Percentiles rank a stretch among this genome's conserved stretches.
Conservation (phyloP, 495 filamentous ascomycete species). For the Immersiella caudata region DNA sequence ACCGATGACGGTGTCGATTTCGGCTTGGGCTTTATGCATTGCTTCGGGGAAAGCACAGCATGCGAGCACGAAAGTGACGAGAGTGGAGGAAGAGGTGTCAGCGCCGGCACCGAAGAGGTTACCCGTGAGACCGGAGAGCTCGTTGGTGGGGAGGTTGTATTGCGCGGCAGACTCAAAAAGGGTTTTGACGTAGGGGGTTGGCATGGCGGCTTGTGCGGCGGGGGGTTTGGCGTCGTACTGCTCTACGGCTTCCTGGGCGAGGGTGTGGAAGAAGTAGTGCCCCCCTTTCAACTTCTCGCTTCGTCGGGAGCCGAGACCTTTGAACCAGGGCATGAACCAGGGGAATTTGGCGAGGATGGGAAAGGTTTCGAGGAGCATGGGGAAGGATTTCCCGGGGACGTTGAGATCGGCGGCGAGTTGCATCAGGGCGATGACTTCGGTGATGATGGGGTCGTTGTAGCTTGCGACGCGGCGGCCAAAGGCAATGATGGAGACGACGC, state of each 20-base stretch:
- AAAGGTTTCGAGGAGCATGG: constrained; percentile 64
- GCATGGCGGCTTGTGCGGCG: constrained; percentile 46
- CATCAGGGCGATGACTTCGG: constrained; percentile 65
- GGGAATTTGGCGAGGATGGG: constrained; percentile 60
- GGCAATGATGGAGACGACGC: constrained; percentile 64
- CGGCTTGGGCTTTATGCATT: constrained; percentile 45
- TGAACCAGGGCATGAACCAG: constrained; percentile 61
- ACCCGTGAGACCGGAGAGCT: constrained; percentile 62
- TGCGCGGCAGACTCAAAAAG: constrained; percentile 54
- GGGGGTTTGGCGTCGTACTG: constrained; percentile 43
- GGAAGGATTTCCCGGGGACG: constrained; percentile 63
- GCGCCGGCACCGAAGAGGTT: constrained; percentile 68
- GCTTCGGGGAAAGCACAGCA: constrained; percentile 59
- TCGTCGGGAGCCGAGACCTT: constrained; percentile 52
- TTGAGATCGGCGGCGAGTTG: constrained; percentile 66
- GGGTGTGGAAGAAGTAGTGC: constrained; percentile 58
- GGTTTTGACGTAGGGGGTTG: constrained; percentile 55
- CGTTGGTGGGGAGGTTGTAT: constrained; percentile 53
- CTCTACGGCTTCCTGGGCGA: constrained; percentile 58
- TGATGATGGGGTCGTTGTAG: constrained; percentile 62
- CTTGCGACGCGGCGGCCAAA: constrained; percentile 64
- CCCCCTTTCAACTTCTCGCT: constrained; percentile 40
- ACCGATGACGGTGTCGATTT: constrained; percentile 63
- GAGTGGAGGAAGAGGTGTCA: constrained; percentile 66
- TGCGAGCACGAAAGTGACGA: constrained; percentile 65